Conservation (phyloP, 202 grass and related monocot genomes). For the Bolboschoenoplectus hybrid region DNA sequence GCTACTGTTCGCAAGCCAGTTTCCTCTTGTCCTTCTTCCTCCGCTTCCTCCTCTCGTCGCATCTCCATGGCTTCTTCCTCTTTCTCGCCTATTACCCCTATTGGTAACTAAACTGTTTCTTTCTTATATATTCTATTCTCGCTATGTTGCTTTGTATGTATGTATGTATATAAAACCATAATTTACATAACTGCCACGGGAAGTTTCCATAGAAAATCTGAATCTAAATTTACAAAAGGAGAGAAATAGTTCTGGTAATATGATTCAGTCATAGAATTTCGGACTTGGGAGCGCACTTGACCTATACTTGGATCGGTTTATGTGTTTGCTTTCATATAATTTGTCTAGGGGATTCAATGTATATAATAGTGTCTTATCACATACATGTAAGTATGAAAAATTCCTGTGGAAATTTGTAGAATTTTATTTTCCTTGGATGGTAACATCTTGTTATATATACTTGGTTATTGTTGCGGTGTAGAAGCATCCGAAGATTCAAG, state of each 20-base stretch:
- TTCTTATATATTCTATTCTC: not conserved
- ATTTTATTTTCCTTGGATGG: slow-evolving; percentile 1
- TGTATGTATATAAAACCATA: not conserved
- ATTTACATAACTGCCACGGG: not conserved
- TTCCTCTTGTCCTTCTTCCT: not conserved
- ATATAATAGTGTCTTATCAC: not conserved
- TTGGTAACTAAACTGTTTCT: not conserved
- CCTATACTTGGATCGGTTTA: not conserved
- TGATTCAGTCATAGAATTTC: not conserved
- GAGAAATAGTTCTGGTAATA: not conserved
- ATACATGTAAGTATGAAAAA: not conserved
- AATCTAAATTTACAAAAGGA: not conserved
- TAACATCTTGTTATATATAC: not conserved
- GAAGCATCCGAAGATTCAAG: slow-evolving; percentile 52
- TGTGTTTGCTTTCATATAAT: too few species aligned
- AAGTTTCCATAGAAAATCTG: not conserved
- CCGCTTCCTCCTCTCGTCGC: not conserved
- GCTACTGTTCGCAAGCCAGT: not conserved
- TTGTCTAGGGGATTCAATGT: too few species aligned
- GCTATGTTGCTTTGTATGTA: too few species aligned
- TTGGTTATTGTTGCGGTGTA: slow-evolving; percentile 16
- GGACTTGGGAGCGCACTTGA: not conserved
- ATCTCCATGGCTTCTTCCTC: slow-evolving; percentile 37
- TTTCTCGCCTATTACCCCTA: not conserved
- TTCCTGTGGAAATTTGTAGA: not conserved